Conservation (phyloP, 441 rosid genomes). For the Rhodomyrtus psidioides region DNA sequence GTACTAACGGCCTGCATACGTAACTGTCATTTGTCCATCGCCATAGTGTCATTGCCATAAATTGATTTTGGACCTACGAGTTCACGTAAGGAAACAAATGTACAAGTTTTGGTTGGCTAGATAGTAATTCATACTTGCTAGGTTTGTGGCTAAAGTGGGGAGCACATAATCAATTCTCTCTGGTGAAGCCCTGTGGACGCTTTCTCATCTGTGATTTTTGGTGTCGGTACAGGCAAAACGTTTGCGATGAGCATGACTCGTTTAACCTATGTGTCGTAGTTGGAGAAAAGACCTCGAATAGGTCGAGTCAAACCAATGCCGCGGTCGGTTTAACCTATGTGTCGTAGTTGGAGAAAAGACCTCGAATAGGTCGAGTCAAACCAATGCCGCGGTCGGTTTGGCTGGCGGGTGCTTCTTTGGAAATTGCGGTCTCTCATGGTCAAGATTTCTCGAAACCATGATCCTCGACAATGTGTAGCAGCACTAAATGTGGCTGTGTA, state of each 20-base stretch:
- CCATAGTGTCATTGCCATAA: background rate
- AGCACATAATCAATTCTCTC: background rate
- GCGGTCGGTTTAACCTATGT: too few relatives aligned
- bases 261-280: background rate
- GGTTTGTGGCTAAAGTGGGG: background rate
- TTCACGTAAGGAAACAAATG: background rate
- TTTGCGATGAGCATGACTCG: background rate
- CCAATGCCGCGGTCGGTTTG: fast-evolving
- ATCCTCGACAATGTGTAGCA: background rate
- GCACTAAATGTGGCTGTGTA: background rate
- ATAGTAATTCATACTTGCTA: background rate
- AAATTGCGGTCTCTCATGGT: background rate
- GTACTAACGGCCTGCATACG: background rate
- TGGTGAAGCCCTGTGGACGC: background rate
- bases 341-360: too few relatives aligned
- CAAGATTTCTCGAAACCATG: background rate
- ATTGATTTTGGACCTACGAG: background rate
- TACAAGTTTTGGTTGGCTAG: background rate
- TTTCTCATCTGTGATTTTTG: background rate
- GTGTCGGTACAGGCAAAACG: background rate
- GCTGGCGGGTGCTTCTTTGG: background rate
- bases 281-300: background rate
- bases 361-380: too few relatives aligned
- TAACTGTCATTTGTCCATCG: background rate
- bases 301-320: background rate